These are phyloP conservation scores for Fusarium secorum DNA, from an alignment of 2,329 filamentous ascomycete genomes.

Conservation along the genomic window DNA sequence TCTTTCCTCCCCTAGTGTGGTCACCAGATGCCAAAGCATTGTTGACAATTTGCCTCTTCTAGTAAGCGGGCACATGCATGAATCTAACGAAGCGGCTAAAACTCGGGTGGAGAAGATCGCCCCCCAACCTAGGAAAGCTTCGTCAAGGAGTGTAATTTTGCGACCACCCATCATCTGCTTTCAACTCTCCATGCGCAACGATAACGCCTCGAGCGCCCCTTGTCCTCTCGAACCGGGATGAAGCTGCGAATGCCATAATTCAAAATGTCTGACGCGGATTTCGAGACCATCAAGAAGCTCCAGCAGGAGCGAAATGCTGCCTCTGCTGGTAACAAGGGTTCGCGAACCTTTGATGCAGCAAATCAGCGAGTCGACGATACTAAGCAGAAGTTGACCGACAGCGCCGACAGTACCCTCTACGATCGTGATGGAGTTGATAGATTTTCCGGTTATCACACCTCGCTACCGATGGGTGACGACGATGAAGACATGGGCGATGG, in stretches of 20 bases:
- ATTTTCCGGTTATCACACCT: constrained; percentile 89
- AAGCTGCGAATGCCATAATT: constrained; percentile 47
- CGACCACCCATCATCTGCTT: constrained; percentile 41
- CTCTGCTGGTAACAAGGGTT: constrained; percentile 80
- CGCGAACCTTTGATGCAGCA: constrained; percentile 78
- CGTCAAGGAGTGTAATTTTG: constrained; percentile 42
- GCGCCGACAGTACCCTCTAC: constrained; percentile 88
- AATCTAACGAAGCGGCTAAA: constrained; percentile 44
- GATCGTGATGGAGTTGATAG: constrained; percentile 79
- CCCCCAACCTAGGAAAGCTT: constrained; percentile 41
- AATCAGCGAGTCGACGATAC: constrained; percentile 86
- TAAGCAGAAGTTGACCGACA: constrained; percentile 90
- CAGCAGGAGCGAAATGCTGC: constrained; percentile 92
- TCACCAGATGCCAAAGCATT: neutral
- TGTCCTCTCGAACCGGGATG: constrained; percentile 54
- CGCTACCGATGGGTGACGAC: constrained; percentile 80
- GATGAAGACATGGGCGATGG: constrained; percentile 80
- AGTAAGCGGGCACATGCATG: constrained; percentile 17
- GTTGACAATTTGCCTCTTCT: constrained; percentile 16
- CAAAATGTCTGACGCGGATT: constrained; percentile 80
- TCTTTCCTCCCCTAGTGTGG: neutral
- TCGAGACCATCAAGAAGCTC: constrained; percentile 85
- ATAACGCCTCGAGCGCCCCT: constrained; percentile 45
- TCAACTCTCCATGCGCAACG: constrained; percentile 49
- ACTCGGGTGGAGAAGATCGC: constrained; percentile 42